A percentile compares a stretch with the other conserved stretches of the same genome.
These are phyloP conservation scores for Colletotrichum tamarilloi DNA, from an alignment of 2,329 filamentous ascomycete genomes.

Conservation along the genomic window DNA sequence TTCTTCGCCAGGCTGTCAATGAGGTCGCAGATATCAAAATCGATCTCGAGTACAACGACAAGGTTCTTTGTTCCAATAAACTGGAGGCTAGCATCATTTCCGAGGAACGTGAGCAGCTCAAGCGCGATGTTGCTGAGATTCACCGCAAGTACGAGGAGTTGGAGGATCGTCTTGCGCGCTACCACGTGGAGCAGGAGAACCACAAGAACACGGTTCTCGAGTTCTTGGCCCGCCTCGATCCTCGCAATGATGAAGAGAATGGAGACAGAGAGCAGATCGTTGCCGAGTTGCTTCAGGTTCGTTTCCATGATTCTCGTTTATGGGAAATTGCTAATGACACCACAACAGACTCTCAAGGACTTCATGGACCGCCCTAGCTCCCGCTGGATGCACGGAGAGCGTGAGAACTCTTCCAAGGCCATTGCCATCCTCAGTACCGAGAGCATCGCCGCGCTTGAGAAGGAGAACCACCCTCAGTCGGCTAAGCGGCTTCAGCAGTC, in stretches of 20 bases:
- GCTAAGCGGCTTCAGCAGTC: background rate
- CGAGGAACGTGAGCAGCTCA: conserved; percentile 32
- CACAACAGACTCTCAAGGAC: conserved; percentile 20
- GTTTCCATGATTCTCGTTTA: background rate
- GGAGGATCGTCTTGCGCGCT: conserved; percentile 37
- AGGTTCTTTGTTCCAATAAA: conserved; percentile 38
- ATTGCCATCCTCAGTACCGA: conserved; percentile 21
- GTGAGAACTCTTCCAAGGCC: conserved; percentile 8
- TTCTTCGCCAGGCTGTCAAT: conserved; percentile 35
- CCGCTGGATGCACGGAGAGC: conserved; percentile 25
- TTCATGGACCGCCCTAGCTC: conserved; percentile 19
- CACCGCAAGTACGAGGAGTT: conserved; percentile 37
- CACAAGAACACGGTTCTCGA: conserved; percentile 34
- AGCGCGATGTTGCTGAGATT: conserved; percentile 40
- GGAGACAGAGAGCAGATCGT: conserved; percentile 37
- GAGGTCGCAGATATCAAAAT: conserved; percentile 40
- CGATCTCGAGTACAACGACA: conserved; percentile 47
- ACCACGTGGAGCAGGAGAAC: conserved; percentile 33
- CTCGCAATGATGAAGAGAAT: conserved; percentile 17
- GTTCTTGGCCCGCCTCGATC: conserved; percentile 28
- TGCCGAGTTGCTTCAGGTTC: conserved; percentile 41
- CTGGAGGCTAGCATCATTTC: conserved; percentile 30
- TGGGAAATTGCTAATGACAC: background rate
- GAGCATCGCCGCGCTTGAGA: conserved; percentile 31
- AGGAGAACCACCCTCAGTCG: conserved; percentile 11